Evolutionary conservation across 1,284 basidiomycete genomes (phyloP).

Genomic region (Trametes hirsuta): DNA sequence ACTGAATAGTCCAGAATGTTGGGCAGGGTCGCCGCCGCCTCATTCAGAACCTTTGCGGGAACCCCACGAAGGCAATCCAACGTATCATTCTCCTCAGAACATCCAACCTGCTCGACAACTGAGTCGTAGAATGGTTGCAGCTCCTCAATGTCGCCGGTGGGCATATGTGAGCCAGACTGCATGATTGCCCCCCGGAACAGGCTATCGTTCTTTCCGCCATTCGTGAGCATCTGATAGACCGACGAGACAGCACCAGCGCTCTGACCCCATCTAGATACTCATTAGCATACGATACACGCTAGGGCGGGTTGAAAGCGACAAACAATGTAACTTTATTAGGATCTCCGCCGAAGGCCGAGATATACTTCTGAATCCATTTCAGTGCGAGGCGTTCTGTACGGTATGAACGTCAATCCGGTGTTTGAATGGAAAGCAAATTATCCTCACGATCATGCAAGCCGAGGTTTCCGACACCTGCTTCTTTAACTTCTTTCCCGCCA

Average conservation of each 20-base stretch:
- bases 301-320: constrained; percentile 17
- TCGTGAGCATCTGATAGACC: constrained; percentile 35
- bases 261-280: constrained; percentile 41
- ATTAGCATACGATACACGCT: not conserved
- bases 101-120: constrained; percentile 37
- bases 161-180: constrained; percentile 41
- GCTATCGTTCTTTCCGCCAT: constrained; percentile 36
- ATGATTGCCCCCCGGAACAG: constrained; percentile 41
- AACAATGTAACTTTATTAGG: constrained; percentile 60
- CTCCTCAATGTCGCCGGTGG: constrained; percentile 34
- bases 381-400: constrained; percentile 30
- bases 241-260: constrained; percentile 46
- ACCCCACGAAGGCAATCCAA: constrained; percentile 42
- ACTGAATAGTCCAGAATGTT: constrained; percentile 27
- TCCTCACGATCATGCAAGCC: constrained; percentile 57
- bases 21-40: constrained; percentile 35
- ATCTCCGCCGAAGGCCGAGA: constrained; percentile 65
- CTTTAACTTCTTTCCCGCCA: constrained; percentile 47
- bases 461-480: constrained; percentile 54
- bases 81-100: constrained; percentile 18
- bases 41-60: constrained; percentile 34
- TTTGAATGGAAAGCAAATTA: not conserved
- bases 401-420: not conserved
- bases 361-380: constrained; percentile 57
- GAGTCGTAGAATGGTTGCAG: constrained; percentile 39